A percentile compares a stretch with the other conserved stretches of the same genome.
phyloP scores from a whole-genome alignment of 495 filamentous ascomycete species.

The Evernia prunastri region DNA sequence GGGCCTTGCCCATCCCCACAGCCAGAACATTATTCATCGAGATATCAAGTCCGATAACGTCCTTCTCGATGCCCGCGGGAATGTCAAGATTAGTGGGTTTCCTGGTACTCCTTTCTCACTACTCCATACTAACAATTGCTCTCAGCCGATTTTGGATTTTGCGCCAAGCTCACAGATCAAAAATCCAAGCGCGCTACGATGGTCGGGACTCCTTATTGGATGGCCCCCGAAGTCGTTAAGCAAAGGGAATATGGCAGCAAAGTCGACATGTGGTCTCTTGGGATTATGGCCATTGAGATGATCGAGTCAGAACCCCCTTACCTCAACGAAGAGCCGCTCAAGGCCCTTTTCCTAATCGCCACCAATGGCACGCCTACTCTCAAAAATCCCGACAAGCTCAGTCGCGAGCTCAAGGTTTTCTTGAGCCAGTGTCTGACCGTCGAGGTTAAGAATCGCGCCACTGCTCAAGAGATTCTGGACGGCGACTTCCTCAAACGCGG shows the following conservation, averaged over 20 bases:
- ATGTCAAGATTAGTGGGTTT: slow-evolving; percentile 93
- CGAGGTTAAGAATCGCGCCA: slow-evolving; percentile 89
- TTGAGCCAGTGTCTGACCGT: slow-evolving; percentile 92
- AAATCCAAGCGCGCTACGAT: slow-evolving; percentile 97
- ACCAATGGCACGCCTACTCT: slow-evolving; percentile 94
- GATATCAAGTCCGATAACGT: slow-evolving; percentile 99
- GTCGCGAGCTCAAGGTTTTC: slow-evolving; percentile 94
- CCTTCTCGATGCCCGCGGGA: slow-evolving; percentile 82
- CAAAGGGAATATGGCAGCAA: slow-evolving; percentile 98
- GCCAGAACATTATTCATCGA: slow-evolving; percentile 95
- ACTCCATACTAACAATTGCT: slow-evolving; percentile 30
- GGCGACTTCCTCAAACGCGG: slow-evolving; percentile 67
- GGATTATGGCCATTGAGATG: slow-evolving; percentile 99
- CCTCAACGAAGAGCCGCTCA: slow-evolving; percentile 94
- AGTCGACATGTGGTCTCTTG: slow-evolving; percentile 97
- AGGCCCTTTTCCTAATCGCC: slow-evolving; percentile 93
- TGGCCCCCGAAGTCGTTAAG: slow-evolving; percentile 98
- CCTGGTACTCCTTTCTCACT: background rate
- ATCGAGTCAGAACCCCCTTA: slow-evolving; percentile 98
- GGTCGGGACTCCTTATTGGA: slow-evolving; percentile 99
- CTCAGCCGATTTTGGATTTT: slow-evolving; percentile 95
- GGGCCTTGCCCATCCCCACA: slow-evolving; percentile 87
- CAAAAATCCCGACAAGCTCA: slow-evolving; percentile 95
- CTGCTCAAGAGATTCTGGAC: slow-evolving; percentile 73
- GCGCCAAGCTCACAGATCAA: slow-evolving; percentile 93